Evolutionary conservation across 441 rosid genomes (phyloP), one percentile per base, ranked within the genome.

Genomic region (Gossypium gossypioides): DNA sequence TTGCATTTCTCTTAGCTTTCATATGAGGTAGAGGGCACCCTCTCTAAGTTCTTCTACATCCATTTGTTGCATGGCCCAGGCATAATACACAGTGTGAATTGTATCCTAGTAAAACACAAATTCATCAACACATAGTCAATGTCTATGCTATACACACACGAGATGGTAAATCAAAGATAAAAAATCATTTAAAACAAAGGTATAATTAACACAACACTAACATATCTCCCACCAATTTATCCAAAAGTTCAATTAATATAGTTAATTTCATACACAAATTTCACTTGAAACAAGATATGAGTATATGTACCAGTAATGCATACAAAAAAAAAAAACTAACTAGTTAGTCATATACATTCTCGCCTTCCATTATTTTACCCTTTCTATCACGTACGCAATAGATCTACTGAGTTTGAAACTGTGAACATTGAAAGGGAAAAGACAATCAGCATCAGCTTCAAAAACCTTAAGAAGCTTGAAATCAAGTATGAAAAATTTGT

Each of bases 11-110:
- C 86, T 84, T 16, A 89, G 83, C 89, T 83, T 87, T 96, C 98
- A 91, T 66, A 95, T 85, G 0, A 98, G 98, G 72, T 88, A 87
- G 44, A 89, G 59, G 22, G 95, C 91, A 48, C 85, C 95, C 78
- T 82, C 93, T 19, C 92, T 96, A 3, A 90, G 84, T 78, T 91
- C 96, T 82, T 87, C 87, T 2, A 89, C 81, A 21, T 89, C 90
- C 61, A 92, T 83, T 84, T 91, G 98, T 77, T 89, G 89, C 98
- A 92, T 95, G 3, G 99, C 98, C 97, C 99, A 91, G 0, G 84
- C 83, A 78, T 95, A 88, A 75, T 79, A 83, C 52, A 95, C 89
- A 0, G 90, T 87, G 51, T 87, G 96, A 79, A 95, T 92, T 2
- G 97, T 95, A 65, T 95, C 98, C 98, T 94, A 51, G 2, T 61